Percentiles rank a stretch among this genome's conserved stretches.
These are phyloP conservation scores for Lecanosticta acicola DNA, from an alignment of 2,329 filamentous ascomycete species.

Conservation along the genomic window DNA sequence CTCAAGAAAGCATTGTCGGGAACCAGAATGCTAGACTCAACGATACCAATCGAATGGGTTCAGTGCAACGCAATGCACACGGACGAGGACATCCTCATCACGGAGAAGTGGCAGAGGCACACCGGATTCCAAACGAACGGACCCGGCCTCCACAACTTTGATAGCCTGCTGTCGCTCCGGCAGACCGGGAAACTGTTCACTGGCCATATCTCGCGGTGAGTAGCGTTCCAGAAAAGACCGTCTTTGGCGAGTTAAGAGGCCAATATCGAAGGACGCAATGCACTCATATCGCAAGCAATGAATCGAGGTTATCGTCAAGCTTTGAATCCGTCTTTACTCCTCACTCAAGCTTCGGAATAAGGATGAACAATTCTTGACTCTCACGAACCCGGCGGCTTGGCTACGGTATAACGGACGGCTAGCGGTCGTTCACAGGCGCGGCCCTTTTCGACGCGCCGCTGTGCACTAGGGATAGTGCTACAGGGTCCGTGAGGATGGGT, in stretches of 20 bases:
- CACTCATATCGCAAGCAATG: no score
- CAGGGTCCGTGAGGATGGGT: background rate
- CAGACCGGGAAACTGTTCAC: slow-evolving; percentile 4
- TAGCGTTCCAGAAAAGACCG: no score
- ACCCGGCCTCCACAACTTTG: slow-evolving; percentile 12
- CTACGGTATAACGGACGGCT: no score
- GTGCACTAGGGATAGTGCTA: no score
- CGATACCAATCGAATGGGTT: slow-evolving; percentile 19
- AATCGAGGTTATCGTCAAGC: no score
- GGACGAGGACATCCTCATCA: slow-evolving; percentile 15
- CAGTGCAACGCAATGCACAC: slow-evolving; percentile 15
- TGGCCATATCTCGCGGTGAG: no score
- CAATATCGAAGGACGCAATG: no score
- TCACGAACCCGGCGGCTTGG: no score
- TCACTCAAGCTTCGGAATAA: no score
- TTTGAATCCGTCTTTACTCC: no score
- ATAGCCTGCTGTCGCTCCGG: slow-evolving; percentile 14
- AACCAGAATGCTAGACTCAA: background rate
- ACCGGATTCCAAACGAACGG: slow-evolving; percentile 11
- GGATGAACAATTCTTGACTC: no score
- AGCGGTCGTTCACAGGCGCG: background rate
- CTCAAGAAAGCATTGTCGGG: background rate
- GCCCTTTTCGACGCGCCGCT: background rate
- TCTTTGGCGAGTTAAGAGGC: no score
- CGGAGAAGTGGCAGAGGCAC: slow-evolving; percentile 10